Conservation (phyloP, 345 rosid genomes). For the Ricinus communis region DNA sequence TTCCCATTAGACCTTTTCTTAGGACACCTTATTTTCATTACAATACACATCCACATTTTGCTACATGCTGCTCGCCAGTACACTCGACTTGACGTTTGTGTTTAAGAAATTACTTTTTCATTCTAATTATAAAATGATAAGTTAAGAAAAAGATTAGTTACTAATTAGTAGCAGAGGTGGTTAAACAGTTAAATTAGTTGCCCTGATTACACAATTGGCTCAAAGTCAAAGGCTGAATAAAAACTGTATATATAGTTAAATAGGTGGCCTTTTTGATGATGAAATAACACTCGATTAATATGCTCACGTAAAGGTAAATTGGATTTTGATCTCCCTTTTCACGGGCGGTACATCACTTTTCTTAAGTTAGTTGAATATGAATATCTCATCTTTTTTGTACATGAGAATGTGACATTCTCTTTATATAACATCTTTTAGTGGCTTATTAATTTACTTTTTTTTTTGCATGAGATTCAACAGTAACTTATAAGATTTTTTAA, state of each 20-base stretch:
- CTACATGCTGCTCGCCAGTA: slow-evolving; percentile 4
- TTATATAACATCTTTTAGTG: not conserved
- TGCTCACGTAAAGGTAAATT: slow-evolving; percentile 5
- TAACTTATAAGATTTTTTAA: too few species aligned
- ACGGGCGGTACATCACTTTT: slow-evolving; percentile 11
- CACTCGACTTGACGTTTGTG: too few species aligned
- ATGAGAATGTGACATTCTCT: not conserved
- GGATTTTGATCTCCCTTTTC: slow-evolving; percentile 9
- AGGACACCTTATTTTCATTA: not conserved
- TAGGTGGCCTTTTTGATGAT: not conserved
- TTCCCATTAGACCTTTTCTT: not conserved
- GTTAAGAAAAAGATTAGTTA: too few species aligned
- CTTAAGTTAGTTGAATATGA: not conserved
- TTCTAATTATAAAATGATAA: too few species aligned
- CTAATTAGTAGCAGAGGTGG: too few species aligned
- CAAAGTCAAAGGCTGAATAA: slow-evolving; percentile 1
- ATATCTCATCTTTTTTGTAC: not conserved
- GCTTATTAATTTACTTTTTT: too few species aligned
- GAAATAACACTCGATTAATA: slow-evolving; percentile 3
- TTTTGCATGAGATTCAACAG: too few species aligned
- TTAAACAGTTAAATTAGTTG: not conserved
- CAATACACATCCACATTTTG: not conserved
- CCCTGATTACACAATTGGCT: not conserved
- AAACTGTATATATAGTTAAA: not conserved
- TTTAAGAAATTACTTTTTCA: too few species aligned